phyloP scores from a whole-genome alignment of 116 monocot genomes.

The Thalassia testudinum region DNA sequence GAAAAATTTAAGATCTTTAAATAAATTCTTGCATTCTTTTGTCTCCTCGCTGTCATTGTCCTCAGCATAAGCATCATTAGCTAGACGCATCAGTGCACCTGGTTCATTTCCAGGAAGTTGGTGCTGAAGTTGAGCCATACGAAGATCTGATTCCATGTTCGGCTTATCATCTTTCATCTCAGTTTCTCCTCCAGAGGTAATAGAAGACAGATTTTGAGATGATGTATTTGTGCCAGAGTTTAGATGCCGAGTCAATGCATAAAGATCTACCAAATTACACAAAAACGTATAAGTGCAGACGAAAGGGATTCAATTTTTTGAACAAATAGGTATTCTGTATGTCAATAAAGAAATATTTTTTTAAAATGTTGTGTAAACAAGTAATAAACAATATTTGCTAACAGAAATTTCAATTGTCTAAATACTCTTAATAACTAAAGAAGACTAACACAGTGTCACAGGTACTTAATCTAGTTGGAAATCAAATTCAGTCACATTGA shows the following conservation, averaged over 20 bases:
- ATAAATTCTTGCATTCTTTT: slow-evolving; percentile 68
- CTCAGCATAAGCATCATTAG: slow-evolving; percentile 41
- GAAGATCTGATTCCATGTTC: neutral
- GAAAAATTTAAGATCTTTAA: slow-evolving; percentile 72
- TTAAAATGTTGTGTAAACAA: too few species aligned
- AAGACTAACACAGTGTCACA: too few species aligned
- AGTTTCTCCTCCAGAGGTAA: slow-evolving; percentile 10
- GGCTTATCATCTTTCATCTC: slow-evolving; percentile 21
- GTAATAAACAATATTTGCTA: too few species aligned
- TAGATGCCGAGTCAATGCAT: slow-evolving; percentile 62
- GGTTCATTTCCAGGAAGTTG: slow-evolving; percentile 72
- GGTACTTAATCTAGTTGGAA: too few species aligned
- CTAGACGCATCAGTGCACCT: slow-evolving; percentile 82
- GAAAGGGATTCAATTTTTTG: too few species aligned
- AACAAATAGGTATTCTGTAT: too few species aligned
- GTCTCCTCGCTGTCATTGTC: slow-evolving; percentile 74
- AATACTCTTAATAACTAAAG: too few species aligned
- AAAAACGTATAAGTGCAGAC: neutral
- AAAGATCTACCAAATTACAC: slow-evolving; percentile 36
- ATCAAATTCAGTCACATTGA: too few species aligned
- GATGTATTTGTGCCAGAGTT: slow-evolving; percentile 26
- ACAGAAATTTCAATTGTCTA: too few species aligned
- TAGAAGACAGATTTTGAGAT: slow-evolving; percentile 14
- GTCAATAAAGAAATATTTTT: too few species aligned
- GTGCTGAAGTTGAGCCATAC: slow-evolving; percentile 53